Evolutionary conservation across 169 alveolate species (phyloP).

Genomic region (Plasmodium adleri): DNA sequence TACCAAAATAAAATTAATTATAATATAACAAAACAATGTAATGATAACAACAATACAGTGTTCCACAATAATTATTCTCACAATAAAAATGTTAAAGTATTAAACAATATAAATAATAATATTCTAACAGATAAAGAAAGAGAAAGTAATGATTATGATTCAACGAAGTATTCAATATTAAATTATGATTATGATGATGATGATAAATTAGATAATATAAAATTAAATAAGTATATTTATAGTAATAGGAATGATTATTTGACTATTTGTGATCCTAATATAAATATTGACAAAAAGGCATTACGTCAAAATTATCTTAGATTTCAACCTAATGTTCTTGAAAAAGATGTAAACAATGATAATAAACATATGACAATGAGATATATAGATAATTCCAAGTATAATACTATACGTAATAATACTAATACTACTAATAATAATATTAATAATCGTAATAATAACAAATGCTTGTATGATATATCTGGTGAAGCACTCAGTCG

Average conservation of each 20-base stretch:
- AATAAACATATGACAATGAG: slow-evolving; percentile 15
- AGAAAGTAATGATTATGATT: slow-evolving; percentile 8
- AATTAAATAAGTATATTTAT: slow-evolving; percentile 10
- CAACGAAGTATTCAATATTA: slow-evolving; percentile 7
- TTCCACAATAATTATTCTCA: slow-evolving; percentile 1
- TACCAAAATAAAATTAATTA: neutral
- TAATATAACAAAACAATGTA: neutral
- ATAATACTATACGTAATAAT: neutral
- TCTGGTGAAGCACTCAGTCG: too few species aligned
- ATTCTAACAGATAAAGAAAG: slow-evolving; percentile 3
- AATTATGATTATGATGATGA: neutral
- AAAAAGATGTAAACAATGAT: neutral
- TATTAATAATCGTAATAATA: neutral
- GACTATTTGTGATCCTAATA: neutral
- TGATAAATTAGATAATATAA: slow-evolving; percentile 1
- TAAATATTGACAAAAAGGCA: neutral
- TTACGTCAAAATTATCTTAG: slow-evolving; percentile 1
- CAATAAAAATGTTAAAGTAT: neutral
- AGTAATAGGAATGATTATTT: slow-evolving; percentile 5
- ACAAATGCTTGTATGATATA: too few species aligned
- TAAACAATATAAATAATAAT: neutral
- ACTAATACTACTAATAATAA: neutral
- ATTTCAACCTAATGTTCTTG: neutral
- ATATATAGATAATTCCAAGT: slow-evolving; percentile 13
- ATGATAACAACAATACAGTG: slow-evolving; percentile 4